Base-by-base conservation (phyloP, 441 rosid species). In the Lepidium campestre region DNA sequence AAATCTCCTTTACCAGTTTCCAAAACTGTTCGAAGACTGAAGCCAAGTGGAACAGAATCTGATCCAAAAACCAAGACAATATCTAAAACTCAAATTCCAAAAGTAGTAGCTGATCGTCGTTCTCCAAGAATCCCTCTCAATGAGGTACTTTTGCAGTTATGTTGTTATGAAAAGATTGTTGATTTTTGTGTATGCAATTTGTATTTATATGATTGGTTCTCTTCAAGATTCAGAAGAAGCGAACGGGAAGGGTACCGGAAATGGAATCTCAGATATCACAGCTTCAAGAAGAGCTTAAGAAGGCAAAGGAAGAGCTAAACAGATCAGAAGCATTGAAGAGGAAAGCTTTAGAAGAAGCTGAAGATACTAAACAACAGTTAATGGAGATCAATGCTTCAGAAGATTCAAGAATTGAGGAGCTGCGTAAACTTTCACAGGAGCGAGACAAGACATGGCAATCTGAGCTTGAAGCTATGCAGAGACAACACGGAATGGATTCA, bases 381-480 rank as follows among this genome's bases (percentile, higher is more conserved):
- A 64, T 61, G 72, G 99, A 95, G 71, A 79, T 92, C 42, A 84
- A 90, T 37, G 77, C 78, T 61, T 85, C 93, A 0, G 99, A 90
- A 67, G 98, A 95, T 79, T 75, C 74, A 47, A 82, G 93, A 46
- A 76, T 90, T 31, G 85, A 83, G 54, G 98, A 92, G 79, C 89
- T 95, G 35, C 83, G 84, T 10, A 79, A 85, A 66, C 79, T 90
- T 41, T 95, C 97, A 3, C 94, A 85, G 34, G 93, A 90, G 50
- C 80, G 96, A 41, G 98, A 91, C 41, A 83, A 78, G 76, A 88
- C 86, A 14, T 92, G 98, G 99, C 83, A 88, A 45, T 84, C 96
- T 31, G 98, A 95, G 74, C 88, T 92, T n/a, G 96, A 92, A 79
- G 90, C 99, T 57, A 78, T 95, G 65, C 93, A 85, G 77, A 83